Evolutionary conservation across 352 stramenopile genomes (phyloP), one percentile per base, ranked within the genome.

Genomic region (Aphanomyces euteiches): DNA sequence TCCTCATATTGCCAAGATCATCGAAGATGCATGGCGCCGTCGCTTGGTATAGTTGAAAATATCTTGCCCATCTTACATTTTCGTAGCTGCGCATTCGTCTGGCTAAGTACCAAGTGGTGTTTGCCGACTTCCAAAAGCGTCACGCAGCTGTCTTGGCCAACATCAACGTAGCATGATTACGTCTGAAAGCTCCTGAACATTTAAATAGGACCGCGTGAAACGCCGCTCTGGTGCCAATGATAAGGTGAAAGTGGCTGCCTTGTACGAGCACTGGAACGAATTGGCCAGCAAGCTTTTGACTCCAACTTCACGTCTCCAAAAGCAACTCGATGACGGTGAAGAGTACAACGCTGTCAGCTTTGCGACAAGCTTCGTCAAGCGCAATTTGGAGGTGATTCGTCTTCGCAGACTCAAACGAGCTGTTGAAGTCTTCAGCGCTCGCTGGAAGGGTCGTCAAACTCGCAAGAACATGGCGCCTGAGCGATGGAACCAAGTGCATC

Each of bases 11-110:
- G 86, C 92, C 47, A 88, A 87, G 71, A 90, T 94, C 37, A 79
- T 96, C 43, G 86, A 96, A 72, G 88, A 91, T 66, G 78, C 88
- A 7, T 96, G 87, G 86, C 79, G 83, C 38, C 85, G 88, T 58
- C 90, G 89, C 77, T 89, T 90, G 59, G 74, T 78, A 72, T n/a
- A 17, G 58, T 72, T 3, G 8, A 37, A 7, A 28, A 7, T 58
- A 12, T 17, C 8, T 8, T 12, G 19, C 17, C 50, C 50, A 58
- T 21, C 17, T 58, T 21, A 36, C 36, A 10, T 17, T 34, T 41
- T 19, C 60, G 8, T 64, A 19, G 74, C 91, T 91, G 73, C 86
- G 86, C 37, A 72, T 87, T 13, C 69, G 82, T 34, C 73, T 92
- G 2, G 75, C 57, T 34, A 81, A 81, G 66, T 93, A 92, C 74